A percentile compares a stretch with the other conserved stretches of the same genome.
phyloP scores from a whole-genome alignment of 2,329 filamentous ascomycete species.

The Colletotrichum sp. region DNA sequence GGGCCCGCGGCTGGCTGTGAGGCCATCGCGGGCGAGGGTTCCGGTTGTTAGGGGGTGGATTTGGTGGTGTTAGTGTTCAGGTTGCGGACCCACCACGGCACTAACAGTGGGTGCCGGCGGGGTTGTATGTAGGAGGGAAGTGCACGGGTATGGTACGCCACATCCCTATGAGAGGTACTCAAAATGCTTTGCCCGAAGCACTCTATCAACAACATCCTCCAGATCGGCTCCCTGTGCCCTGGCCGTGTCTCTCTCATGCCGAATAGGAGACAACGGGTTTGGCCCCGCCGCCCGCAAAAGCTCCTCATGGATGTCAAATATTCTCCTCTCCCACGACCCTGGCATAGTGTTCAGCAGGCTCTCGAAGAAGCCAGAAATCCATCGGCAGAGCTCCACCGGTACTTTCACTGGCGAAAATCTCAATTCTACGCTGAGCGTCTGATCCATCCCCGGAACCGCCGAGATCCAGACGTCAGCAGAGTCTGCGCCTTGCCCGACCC shows the following conservation, averaged over 20 bases:
- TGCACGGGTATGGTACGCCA: not conserved
- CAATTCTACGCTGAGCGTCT: not conserved
- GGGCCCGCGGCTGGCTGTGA: too few species aligned
- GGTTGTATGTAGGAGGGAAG: too few species aligned
- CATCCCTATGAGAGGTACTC: not conserved
- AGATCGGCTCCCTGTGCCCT: not conserved
- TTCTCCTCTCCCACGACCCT: not conserved
- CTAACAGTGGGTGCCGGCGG: too few species aligned
- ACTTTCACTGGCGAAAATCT: fast-evolving
- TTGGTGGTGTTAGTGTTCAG: too few species aligned
- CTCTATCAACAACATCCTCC: not conserved
- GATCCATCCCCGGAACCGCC: not conserved
- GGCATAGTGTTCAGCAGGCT: not conserved
- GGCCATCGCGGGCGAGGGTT: too few species aligned
- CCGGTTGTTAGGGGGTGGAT: too few species aligned
- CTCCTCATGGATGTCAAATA: not conserved
- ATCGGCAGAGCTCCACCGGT: not conserved
- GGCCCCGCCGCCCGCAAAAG: not conserved
- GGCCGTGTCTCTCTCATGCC: not conserved
- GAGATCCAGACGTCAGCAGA: not conserved
- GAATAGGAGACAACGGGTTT: not conserved
- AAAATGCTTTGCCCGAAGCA: not conserved
- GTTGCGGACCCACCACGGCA: too few species aligned
- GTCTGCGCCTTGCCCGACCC: not conserved
- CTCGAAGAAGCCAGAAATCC: not conserved